Conservation (phyloP, 495 filamentous ascomycete species). For the Niebla homalea region DNA sequence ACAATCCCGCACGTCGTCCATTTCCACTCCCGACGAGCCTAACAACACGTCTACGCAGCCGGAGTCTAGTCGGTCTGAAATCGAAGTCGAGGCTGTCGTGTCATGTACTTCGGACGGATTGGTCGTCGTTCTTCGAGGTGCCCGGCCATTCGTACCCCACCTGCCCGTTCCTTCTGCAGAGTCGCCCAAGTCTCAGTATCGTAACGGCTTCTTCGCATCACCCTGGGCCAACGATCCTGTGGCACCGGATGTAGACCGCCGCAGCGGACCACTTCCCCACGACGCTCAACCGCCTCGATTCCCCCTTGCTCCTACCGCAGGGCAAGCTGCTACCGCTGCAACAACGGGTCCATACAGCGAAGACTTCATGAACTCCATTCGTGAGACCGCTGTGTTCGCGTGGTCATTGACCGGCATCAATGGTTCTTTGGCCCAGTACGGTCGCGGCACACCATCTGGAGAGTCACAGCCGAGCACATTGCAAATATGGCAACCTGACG, state of each 20-base stretch:
- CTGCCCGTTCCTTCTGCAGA: constrained; percentile 25
- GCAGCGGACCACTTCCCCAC: constrained; percentile 10
- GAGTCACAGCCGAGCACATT: constrained; percentile 42
- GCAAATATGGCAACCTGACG: constrained; percentile 37
- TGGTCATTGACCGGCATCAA: constrained; percentile 77
- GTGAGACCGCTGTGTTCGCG: constrained; percentile 72
- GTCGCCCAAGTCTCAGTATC: constrained; percentile 32
- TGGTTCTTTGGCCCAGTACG: constrained; percentile 52
- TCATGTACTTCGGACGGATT: constrained; percentile 84
- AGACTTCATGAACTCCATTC: constrained; percentile 66
- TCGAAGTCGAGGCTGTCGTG: constrained; percentile 76
- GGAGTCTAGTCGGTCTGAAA: constrained; percentile 12
- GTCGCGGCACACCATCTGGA: constrained; percentile 45
- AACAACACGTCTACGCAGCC: background rate
- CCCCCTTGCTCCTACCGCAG: constrained; percentile 24
- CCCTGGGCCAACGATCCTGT: constrained; percentile 60
- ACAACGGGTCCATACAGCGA: constrained; percentile 29
- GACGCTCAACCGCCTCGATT: constrained; percentile 15
- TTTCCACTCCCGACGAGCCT: constrained; percentile 11
- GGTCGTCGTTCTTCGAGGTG: constrained; percentile 68
- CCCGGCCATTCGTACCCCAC: constrained; percentile 54
- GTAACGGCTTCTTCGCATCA: constrained; percentile 63
- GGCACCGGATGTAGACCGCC: constrained; percentile 19
- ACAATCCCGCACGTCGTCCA: constrained; percentile 28
- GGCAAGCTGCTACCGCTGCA: constrained; percentile 29